These are phyloP conservation scores for Peziza echinospora DNA, from an alignment of 495 filamentous ascomycete genomes.

Conservation along the genomic window DNA sequence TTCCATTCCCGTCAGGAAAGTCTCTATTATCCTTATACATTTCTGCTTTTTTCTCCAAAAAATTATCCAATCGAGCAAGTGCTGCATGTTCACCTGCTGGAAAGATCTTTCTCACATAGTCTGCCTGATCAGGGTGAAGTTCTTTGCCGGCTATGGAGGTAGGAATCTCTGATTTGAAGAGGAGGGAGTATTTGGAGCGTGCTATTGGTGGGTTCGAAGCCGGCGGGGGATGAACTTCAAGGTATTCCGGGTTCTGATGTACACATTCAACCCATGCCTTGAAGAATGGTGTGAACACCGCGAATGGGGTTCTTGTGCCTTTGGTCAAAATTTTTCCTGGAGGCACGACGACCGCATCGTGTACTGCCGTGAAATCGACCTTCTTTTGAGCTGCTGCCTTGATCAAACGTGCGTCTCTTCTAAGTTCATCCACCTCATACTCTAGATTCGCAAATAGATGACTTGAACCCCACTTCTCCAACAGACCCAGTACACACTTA, in stretches of 20 bases:
- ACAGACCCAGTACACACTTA: conserved; percentile 41
- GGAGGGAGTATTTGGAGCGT: conserved; percentile 28
- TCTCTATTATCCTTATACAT: conserved; percentile 31
- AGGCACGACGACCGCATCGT: conserved; percentile 64
- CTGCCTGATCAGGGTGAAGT: conserved; percentile 33
- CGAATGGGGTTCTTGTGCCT: conserved; percentile 53
- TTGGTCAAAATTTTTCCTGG: conserved; percentile 40
- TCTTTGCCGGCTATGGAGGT: conserved; percentile 40
- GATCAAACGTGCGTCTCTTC: conserved; percentile 48
- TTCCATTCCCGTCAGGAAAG: conserved; percentile 37
- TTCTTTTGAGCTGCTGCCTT: conserved; percentile 34
- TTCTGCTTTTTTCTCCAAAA: conserved; percentile 47
- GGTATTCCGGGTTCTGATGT: conserved; percentile 40
- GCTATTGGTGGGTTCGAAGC: conserved; percentile 34
- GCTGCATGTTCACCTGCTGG: conserved; percentile 69
- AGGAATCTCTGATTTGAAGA: conserved; percentile 49
- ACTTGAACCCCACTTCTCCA: conserved; percentile 50
- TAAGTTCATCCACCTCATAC: conserved; percentile 59
- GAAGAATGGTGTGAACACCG: conserved; percentile 70
- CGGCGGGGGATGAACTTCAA: conserved; percentile 39
- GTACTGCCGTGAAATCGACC: conserved; percentile 40
- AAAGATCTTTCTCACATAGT: conserved; percentile 29
- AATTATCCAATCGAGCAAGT: conserved; percentile 39
- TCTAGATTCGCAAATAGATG: conserved; percentile 52
- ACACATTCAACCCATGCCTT: conserved; percentile 51